Evolutionary conservation across 495 filamentous ascomycete species (phyloP), one percentile per base, ranked within the genome.

Genomic region (Aspergillus sparsus): DNA sequence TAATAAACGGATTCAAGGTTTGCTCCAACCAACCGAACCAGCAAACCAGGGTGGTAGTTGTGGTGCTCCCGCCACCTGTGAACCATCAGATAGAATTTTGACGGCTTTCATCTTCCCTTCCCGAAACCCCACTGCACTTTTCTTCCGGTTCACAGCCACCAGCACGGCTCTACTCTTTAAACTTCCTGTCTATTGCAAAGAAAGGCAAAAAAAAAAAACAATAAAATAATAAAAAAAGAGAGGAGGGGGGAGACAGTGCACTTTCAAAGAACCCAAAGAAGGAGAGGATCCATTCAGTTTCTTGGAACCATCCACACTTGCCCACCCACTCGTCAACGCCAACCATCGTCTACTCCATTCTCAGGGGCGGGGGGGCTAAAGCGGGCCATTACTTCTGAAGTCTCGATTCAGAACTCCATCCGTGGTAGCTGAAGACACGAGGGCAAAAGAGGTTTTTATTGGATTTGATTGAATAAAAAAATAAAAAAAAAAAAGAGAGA

Each of bases 301-400:
- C 45, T 16, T 61, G 58, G 58, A 21, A 51, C 50, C 18, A 34
- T 47, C 58, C 31, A 42, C 41, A 32, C 45, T 41, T 27, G 35
- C 5, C 16, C 15, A n/a, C 37, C 21, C 21, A 12, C n/a, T 49
- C 18, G 44, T 33, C 35, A 31, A 53, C 53, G 44, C 49, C 41
- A 47, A 37, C 16, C 58, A 51, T 37, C 32, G 45, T 41, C 39
- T 27, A n/a, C 34, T 42, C 27, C 45, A 56, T 45, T 34, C 47
- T 45, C 58, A 54, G 51, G 57, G 62, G 62, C 62, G 62, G 57
- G 56, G 62, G 52, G 52, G 21, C 33, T 16, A 58, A 58, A 58
- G 55, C 55, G 61, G 50, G 49, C 61, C 61, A 58, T 55, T 55
- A 37, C 37, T 45, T 50, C 33, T 47, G 45, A 33, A 39, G 37